Conservation (phyloP, 192 early-diverging fungal genomes). For the Haplosporangium gracile region DNA sequence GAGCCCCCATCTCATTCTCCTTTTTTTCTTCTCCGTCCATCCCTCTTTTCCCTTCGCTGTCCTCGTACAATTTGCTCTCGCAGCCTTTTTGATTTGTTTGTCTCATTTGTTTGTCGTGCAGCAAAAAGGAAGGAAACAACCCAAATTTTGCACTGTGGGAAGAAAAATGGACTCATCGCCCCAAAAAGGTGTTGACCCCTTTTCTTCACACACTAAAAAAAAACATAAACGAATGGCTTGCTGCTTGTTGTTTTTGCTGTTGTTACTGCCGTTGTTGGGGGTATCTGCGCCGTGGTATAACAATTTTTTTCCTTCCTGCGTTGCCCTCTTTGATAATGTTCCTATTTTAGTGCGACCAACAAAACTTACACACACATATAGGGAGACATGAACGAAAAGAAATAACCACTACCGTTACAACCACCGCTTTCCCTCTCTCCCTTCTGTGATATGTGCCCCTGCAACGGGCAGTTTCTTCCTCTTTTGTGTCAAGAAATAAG, state of each 20-base stretch:
- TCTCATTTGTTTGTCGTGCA: not conserved
- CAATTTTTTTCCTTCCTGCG: not conserved
- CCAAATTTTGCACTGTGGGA: conserved; percentile 41
- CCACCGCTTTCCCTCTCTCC: no score
- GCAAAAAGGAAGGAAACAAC: not conserved
- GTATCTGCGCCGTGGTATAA: not conserved
- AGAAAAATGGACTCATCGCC: conserved; percentile 24
- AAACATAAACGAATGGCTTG: not conserved
- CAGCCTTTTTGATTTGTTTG: not conserved
- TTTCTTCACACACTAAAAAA: not conserved
- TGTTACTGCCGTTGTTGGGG: not conserved
- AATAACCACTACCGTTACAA: no score
- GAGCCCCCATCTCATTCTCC: not conserved
- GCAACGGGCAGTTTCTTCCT: no score
- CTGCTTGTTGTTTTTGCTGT: not conserved
- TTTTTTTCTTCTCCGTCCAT: not conserved
- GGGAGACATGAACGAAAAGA: no score
- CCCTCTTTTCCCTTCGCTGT: not conserved
- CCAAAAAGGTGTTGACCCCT: not conserved
- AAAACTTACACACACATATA: not conserved
- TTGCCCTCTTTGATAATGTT: not conserved
- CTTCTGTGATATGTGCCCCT: no score
- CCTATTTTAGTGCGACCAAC: no score
- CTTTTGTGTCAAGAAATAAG: no score
- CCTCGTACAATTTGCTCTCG: conserved; percentile 12